These are phyloP conservation scores for Alternaria alternata DNA, from an alignment of 2,329 filamentous ascomycete species.

Conservation along the genomic window DNA sequence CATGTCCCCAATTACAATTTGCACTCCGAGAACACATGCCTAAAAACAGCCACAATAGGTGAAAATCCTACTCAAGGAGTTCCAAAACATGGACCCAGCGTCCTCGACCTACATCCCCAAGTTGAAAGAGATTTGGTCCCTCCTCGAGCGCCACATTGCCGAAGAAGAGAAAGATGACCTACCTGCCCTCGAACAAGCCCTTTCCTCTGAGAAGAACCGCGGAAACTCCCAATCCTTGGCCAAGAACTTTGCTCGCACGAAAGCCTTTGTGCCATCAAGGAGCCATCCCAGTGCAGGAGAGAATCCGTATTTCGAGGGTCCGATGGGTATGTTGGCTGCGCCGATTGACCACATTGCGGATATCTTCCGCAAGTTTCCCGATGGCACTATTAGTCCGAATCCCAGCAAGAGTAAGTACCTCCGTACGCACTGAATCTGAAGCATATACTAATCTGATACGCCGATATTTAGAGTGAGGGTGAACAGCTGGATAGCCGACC, in stretches of 20 bases:
- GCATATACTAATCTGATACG: neutral
- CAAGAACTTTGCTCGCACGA: slow-evolving; percentile 42
- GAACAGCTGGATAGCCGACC: neutral
- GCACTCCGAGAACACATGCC: neutral
- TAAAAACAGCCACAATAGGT: slow-evolving; percentile 24
- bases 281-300: slow-evolving; percentile 52
- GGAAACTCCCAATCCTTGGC: slow-evolving; percentile 38
- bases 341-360: slow-evolving; percentile 66
- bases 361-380: slow-evolving; percentile 64
- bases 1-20: too few relatives aligned
- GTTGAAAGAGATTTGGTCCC: slow-evolving; percentile 33
- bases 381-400: slow-evolving; percentile 38
- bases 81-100: slow-evolving; percentile 38
- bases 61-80: slow-evolving; percentile 41
- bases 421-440: neutral
- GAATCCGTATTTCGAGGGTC: slow-evolving; percentile 65
- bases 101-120: slow-evolving; percentile 34
- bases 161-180: slow-evolving; percentile 45
- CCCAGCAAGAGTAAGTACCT: slow-evolving; percentile 28
- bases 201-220: slow-evolving; percentile 21
- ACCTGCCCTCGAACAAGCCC: slow-evolving; percentile 36
- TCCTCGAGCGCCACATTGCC: slow-evolving; percentile 40
- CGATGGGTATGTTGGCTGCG: slow-evolving; percentile 62
- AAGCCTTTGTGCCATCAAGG: slow-evolving; percentile 42
- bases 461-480: too few relatives aligned